Conservation (phyloP, 2,329 filamentous ascomycete species). For the Cladosporium sp. region DNA sequence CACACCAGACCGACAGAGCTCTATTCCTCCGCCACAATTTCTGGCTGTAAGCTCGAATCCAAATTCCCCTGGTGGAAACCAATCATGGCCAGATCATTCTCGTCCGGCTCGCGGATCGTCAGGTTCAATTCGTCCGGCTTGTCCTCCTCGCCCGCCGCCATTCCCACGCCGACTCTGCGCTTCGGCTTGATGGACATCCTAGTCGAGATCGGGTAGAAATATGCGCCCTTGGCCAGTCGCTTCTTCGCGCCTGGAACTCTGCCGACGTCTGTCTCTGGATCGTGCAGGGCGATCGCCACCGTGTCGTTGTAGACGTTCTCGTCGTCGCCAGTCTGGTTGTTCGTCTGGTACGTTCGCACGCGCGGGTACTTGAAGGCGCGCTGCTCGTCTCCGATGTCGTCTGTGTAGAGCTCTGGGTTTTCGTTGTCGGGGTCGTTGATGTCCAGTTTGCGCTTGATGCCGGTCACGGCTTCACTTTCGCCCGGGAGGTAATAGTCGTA, state of each 20-base stretch:
- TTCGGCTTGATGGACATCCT: constrained; percentile 50
- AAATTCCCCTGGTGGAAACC: constrained; percentile 22
- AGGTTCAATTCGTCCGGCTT: constrained; percentile 52
- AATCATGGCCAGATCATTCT: constrained; percentile 46
- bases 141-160: constrained; percentile 39
- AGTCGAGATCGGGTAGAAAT: constrained; percentile 58
- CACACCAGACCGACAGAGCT: background rate
- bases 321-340: constrained; percentile 47
- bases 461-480: constrained; percentile 42
- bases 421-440: constrained; percentile 51
- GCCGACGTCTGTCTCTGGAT: constrained; percentile 38
- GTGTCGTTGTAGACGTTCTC: constrained; percentile 52
- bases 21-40: constrained; percentile 2
- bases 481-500: constrained; percentile 58
- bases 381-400: constrained; percentile 33
- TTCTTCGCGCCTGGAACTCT: constrained; percentile 33
- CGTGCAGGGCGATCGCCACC: constrained; percentile 55
- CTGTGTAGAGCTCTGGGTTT: constrained; percentile 48
- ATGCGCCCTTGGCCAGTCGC: constrained; percentile 50
- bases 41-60: constrained; percentile 13
- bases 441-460: constrained; percentile 55
- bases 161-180: constrained; percentile 30
- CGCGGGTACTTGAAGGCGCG: constrained; percentile 52
- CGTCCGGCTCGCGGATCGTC: constrained; percentile 47
- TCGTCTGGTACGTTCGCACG: constrained; percentile 58